Evolutionary conservation across 225 moss, liverwort and hornwort genomes (phyloP).

Genomic region (Climacium dendroides): DNA sequence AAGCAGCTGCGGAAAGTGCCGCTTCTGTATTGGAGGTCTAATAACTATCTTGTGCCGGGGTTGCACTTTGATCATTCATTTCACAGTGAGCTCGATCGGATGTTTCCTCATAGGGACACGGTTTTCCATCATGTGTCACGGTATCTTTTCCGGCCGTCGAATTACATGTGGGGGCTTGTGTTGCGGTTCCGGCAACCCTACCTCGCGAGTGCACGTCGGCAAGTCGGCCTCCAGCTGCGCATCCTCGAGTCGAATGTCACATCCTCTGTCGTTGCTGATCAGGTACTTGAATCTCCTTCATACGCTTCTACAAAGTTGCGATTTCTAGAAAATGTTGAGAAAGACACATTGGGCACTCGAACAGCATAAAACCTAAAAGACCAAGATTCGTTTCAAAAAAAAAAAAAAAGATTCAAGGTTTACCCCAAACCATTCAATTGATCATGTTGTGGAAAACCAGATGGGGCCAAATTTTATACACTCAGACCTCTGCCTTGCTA

Average conservation of each 20-base stretch:
- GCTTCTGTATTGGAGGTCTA: conserved; percentile 56
- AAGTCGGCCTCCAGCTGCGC: conserved; percentile 76
- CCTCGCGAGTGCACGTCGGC: conserved; percentile 26
- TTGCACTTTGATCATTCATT: conserved; percentile 47
- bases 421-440: neutral
- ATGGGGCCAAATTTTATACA: neutral
- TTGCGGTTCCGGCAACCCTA: conserved; percentile 47
- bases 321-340: neutral
- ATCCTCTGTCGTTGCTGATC: conserved; percentile 36
- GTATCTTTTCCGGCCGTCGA: conserved; percentile 73
- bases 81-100: conserved; percentile 36
- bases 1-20: conserved; percentile 27
- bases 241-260: conserved; percentile 43
- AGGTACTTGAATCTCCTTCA: conserved; percentile 8
- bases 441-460: neutral
- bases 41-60: conserved; percentile 66
- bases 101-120: conserved; percentile 52
- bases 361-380: neutral
- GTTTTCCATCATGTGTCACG: conserved; percentile 53
- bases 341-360: neutral
- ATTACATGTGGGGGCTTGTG: conserved; percentile 57
- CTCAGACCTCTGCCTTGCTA: neutral
- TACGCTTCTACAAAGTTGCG: neutral
- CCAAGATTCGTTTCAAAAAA: too few relatives aligned
- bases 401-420: neutral